Conservation (phyloP, 2,329 filamentous ascomycete genomes). For the Curvularia spicifera region DNA sequence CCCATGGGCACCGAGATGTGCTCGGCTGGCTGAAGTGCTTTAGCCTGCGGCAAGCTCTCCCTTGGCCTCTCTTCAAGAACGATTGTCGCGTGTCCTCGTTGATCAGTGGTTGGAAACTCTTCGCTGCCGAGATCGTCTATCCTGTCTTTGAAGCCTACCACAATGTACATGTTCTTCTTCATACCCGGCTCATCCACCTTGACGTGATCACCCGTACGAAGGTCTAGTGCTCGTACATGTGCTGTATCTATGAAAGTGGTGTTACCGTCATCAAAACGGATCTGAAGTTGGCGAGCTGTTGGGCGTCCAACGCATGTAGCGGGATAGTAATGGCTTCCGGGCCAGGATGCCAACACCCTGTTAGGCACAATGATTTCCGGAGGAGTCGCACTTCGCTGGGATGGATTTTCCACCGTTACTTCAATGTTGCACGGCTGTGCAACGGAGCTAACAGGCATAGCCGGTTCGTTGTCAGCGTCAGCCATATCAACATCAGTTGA, state of each 20-base stretch:
- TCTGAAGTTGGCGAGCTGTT: constrained; percentile 51
- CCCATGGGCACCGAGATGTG: constrained; percentile 50
- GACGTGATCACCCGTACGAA: constrained; percentile 54
- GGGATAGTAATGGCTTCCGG: constrained; percentile 63
- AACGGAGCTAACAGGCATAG: constrained; percentile 31
- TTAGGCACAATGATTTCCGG: constrained; percentile 52
- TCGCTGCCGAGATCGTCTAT: constrained; percentile 30
- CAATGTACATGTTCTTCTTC: constrained; percentile 54
- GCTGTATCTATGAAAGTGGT: constrained; percentile 49
- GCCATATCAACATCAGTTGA: constrained; percentile 31
- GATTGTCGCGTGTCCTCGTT: constrained; percentile 50
- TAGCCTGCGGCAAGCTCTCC: constrained; percentile 43
- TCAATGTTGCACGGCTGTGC: constrained; percentile 18
- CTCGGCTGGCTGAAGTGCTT: constrained; percentile 24
- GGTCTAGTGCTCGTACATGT: constrained; percentile 52
- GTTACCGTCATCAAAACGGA: constrained; percentile 58
- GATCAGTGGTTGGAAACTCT: constrained; percentile 50
- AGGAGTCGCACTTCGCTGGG: constrained; percentile 23
- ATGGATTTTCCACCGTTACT: constrained; percentile 9
- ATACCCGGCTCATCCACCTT: constrained; percentile 55
- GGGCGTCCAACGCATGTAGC: constrained; percentile 62
- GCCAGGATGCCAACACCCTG: constrained; percentile 66
- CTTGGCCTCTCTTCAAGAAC: constrained; percentile 51
- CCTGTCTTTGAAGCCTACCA: constrained; percentile 53
- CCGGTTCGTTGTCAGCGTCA: constrained; percentile 23